Conservation (phyloP, 108 stramenopile genomes). For the Cyclotella sp. region DNA sequence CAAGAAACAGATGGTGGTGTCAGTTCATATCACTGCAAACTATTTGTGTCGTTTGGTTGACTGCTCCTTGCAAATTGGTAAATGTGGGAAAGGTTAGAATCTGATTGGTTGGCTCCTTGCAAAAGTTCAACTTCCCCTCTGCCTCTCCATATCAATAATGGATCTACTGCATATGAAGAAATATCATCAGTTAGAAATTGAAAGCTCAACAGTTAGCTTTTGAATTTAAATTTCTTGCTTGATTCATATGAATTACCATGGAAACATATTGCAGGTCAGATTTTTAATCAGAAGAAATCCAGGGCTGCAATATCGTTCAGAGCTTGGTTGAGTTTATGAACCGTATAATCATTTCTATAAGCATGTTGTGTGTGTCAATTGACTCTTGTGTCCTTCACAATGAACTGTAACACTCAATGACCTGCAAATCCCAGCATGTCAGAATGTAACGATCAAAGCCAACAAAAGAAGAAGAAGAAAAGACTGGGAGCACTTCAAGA, state of each 20-base stretch:
- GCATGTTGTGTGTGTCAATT: slow-evolving; percentile 20
- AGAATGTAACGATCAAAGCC: background rate
- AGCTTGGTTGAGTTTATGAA: slow-evolving; percentile 40
- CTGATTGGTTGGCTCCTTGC: slow-evolving; percentile 45
- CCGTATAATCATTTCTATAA: slow-evolving; percentile 33
- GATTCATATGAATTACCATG: slow-evolving; percentile 13
- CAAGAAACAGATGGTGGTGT: slow-evolving; percentile 3
- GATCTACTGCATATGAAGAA: slow-evolving; percentile 30
- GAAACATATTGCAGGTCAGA: slow-evolving; percentile 27
- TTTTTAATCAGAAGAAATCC: slow-evolving; percentile 7
- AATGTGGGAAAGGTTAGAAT: slow-evolving; percentile 36
- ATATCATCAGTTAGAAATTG: slow-evolving; percentile 30
- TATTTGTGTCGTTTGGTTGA: slow-evolving; percentile 47
- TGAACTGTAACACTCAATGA: background rate
- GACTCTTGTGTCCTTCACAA: background rate
- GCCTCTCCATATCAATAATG: slow-evolving; percentile 33
- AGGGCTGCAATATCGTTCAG: slow-evolving; percentile 20
- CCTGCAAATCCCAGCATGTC: background rate
- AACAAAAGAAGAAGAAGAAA: slow-evolving; percentile 24
- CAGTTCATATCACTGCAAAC: slow-evolving; percentile 31
- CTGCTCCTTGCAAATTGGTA: slow-evolving; percentile 45
- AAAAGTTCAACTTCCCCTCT: slow-evolving; percentile 45
- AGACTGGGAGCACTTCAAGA: slow-evolving; percentile 32
- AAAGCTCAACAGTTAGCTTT: background rate
- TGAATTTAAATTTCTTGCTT: slow-evolving; percentile 1